A percentile compares a stretch with the other conserved stretches of the same genome.
These are phyloP conservation scores for Candida palmyrensis DNA, from an alignment of 805 yeast genomes.

Conservation along the genomic window DNA sequence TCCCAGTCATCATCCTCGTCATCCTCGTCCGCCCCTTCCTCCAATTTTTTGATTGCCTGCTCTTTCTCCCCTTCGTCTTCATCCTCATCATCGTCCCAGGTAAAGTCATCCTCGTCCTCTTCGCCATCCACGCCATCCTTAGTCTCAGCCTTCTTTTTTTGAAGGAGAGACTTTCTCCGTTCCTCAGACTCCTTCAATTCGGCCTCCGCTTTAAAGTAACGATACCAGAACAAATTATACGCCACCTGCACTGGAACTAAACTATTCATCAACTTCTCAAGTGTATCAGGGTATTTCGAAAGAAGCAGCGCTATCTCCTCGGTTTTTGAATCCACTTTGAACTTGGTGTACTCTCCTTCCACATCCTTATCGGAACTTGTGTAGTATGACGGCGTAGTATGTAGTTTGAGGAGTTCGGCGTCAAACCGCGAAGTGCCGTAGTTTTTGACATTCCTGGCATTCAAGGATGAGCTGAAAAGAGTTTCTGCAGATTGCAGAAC, in stretches of 20 bases:
- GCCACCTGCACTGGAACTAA: conserved; percentile 62
- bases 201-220: conserved; percentile 53
- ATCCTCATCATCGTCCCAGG: conserved; percentile 50
- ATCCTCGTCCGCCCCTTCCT: conserved; percentile 3
- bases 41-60: conserved; percentile 5
- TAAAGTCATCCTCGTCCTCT: conserved; percentile 47
- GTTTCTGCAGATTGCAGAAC: conserved; percentile 12
- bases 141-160: conserved; percentile 15
- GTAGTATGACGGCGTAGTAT: conserved; percentile 23
- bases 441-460: conserved; percentile 10
- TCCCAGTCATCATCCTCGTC: conserved; percentile 55
- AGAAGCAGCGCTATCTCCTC: conserved; percentile 46
- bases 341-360: conserved; percentile 18
- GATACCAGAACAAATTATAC: conserved; percentile 68
- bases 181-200: conserved; percentile 57
- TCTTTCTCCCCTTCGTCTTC: conserved; percentile 18
- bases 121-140: conserved; percentile 17
- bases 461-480: conserved; percentile 14
- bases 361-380: too few species aligned
- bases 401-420: conserved; percentile 34
- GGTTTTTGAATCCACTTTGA: conserved; percentile 44
- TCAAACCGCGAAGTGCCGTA: conserved; percentile 38
- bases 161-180: conserved; percentile 59
- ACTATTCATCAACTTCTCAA: conserved; percentile 50
- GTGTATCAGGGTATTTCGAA: conserved; percentile 40